Evolutionary conservation across 2,329 filamentous ascomycete species (phyloP).

Genomic region (Monilinia aucupariae): DNA sequence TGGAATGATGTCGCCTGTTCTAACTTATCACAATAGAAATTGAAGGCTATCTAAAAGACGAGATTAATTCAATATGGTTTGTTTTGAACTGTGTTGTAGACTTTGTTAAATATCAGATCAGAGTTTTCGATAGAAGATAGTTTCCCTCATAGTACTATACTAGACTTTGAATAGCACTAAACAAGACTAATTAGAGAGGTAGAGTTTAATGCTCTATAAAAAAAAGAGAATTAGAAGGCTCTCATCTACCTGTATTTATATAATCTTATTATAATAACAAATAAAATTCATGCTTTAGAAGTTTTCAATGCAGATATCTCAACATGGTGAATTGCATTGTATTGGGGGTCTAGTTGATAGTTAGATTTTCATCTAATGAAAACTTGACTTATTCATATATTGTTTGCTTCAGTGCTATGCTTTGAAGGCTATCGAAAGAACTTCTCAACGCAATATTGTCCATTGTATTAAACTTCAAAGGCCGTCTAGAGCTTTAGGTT

Average conservation of each 20-base stretch:
- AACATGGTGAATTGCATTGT: fast-evolving
- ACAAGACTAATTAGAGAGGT: neutral
- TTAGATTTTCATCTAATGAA: neutral
- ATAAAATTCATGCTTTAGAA: too few relatives aligned
- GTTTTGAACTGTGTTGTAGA: neutral
- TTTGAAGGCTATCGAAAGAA: neutral
- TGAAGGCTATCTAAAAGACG: neutral
- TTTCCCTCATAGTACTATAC: neutral
- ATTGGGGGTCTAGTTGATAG: neutral
- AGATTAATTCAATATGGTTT: neutral
- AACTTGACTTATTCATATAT: neutral
- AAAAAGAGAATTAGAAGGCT: neutral
- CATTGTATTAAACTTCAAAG: neutral
- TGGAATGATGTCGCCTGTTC: neutral
- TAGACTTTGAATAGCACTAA: neutral
- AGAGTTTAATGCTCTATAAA: neutral
- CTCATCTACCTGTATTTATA: neutral
- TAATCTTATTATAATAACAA: neutral
- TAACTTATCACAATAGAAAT: neutral
- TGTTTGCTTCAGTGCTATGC: neutral
- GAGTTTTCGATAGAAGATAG: neutral
- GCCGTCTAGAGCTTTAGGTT: neutral
- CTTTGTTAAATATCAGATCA: neutral
- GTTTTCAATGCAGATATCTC: neutral
- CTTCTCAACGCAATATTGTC: neutral